phyloP scores from a whole-genome alignment of 176 grass and related monocot species.

The Ampelocalamus luodianensis region DNA sequence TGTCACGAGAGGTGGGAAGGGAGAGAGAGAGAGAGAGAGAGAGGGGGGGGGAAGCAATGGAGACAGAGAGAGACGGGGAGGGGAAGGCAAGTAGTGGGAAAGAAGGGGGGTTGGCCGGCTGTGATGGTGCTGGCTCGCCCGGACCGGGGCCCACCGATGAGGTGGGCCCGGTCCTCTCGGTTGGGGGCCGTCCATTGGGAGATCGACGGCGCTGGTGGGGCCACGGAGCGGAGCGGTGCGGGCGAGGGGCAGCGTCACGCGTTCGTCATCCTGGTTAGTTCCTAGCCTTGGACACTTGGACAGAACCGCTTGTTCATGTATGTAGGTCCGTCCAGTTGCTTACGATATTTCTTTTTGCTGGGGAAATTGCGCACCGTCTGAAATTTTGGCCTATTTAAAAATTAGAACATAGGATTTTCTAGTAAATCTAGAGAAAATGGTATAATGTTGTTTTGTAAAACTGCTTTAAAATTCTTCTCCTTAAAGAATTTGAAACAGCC shows the following conservation, averaged over 20 bases:
- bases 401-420: neutral
- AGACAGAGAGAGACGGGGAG: neutral
- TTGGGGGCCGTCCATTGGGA: neutral
- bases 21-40: neutral
- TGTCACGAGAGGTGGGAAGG: neutral
- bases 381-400: neutral
- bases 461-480: neutral
- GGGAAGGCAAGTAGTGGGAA: slow-evolving; percentile 42
- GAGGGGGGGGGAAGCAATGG: neutral
- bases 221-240: neutral
- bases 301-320: neutral
- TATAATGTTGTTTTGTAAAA: neutral
- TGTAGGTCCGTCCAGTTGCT: no score
- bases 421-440: neutral
- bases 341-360: neutral
- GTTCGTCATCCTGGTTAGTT: neutral
- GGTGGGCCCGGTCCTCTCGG: neutral
- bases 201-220: neutral
- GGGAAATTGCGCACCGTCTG: neutral
- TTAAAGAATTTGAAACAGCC: no score
- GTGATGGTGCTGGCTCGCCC: slow-evolving; percentile 54
- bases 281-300: neutral
- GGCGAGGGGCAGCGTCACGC: slow-evolving; percentile 7
- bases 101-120: slow-evolving; percentile 26
- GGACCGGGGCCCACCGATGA: neutral